These are phyloP conservation scores for Nothophytophthora sp. DNA, from an alignment of 352 stramenopile genomes.

Conservation along the genomic window DNA sequence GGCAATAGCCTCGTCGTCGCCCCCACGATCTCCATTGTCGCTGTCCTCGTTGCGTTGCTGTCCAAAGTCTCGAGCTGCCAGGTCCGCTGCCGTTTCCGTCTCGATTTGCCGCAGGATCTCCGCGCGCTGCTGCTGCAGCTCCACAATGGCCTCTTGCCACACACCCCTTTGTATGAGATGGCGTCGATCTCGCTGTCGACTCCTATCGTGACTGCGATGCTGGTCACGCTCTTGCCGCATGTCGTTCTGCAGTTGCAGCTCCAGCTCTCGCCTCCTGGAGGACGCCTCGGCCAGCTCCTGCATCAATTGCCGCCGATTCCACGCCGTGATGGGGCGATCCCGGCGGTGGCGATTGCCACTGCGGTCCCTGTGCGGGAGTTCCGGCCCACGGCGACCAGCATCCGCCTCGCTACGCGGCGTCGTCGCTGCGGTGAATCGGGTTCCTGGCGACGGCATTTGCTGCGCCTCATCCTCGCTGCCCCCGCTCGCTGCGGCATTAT, in stretches of 20 bases:
- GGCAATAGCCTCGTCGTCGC: background rate
- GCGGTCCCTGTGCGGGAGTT: background rate
- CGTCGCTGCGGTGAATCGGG: background rate
- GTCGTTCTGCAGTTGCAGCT: constrained; percentile 38
- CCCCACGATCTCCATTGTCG: background rate
- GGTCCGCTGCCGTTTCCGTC: constrained; percentile 15
- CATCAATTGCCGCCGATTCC: constrained; percentile 30
- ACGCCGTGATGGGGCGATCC: constrained; percentile 15
- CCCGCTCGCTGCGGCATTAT: background rate
- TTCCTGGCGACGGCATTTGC: constrained; percentile 1
- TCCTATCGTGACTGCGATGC: constrained; percentile 1
- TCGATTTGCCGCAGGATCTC: constrained; percentile 54
- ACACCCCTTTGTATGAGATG: constrained; percentile 10
- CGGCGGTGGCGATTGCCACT: background rate
- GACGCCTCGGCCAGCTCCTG: constrained; percentile 42
- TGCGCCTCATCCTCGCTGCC: constrained; percentile 4
- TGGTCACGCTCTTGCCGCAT: constrained; percentile 25
- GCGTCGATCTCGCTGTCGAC: background rate
- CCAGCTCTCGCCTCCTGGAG: constrained; percentile 25
- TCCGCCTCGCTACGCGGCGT: no score
- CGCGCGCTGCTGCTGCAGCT: constrained; percentile 44
- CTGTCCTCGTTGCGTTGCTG: background rate
- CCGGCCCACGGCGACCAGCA: no score
- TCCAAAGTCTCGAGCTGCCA: background rate
- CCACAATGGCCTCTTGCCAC: constrained; percentile 39